These are phyloP conservation scores for Cordyceps javanica DNA, from an alignment of 2,329 filamentous ascomycete genomes.

Conservation along the genomic window DNA sequence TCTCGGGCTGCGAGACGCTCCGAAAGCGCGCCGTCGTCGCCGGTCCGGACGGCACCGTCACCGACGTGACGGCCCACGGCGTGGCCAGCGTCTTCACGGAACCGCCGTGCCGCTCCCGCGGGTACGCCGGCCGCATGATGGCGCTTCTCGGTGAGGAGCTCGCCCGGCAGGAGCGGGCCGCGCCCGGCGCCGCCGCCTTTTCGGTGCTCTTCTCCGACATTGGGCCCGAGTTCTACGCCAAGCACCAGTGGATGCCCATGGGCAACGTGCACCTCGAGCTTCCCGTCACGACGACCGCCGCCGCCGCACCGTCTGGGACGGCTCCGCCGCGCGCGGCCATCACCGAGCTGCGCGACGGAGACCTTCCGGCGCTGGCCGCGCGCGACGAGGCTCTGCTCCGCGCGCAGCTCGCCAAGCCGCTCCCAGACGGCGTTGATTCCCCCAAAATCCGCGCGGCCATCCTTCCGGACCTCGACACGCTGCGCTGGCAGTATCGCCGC, in stretches of 20 bases:
- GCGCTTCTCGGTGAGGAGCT: constrained; percentile 50
- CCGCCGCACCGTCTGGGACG: constrained; percentile 23
- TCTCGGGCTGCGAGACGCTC: constrained; percentile 59
- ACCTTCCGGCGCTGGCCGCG: constrained; percentile 56
- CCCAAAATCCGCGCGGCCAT: constrained; percentile 28
- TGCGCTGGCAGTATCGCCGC: constrained; percentile 61
- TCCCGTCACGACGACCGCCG: constrained; percentile 23
- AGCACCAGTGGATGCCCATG: constrained; percentile 70
- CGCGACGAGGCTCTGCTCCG: constrained; percentile 60
- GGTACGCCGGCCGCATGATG: constrained; percentile 76
- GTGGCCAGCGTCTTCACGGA: constrained; percentile 76
- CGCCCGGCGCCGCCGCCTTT: constrained; percentile 45
- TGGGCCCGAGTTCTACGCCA: constrained; percentile 74
- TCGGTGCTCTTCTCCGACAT: constrained; percentile 84
- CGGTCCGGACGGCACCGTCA: constrained; percentile 24
- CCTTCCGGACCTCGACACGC: constrained; percentile 25
- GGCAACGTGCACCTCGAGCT: constrained; percentile 67
- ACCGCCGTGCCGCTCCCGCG: constrained; percentile 58
- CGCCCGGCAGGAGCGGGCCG: constrained; percentile 19
- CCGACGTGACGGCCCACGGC: constrained; percentile 61
- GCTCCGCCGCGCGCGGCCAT: constrained; percentile 25
- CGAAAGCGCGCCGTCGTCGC: constrained; percentile 51
- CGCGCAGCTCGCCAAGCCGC: constrained; percentile 36
- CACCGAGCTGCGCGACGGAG: constrained; percentile 44
- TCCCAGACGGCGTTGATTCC: not conserved